Evolutionary conservation across 1,284 basidiomycete species (phyloP), one percentile per base, ranked within the genome.

Genomic region (Rhodotorula mucilaginosa): DNA sequence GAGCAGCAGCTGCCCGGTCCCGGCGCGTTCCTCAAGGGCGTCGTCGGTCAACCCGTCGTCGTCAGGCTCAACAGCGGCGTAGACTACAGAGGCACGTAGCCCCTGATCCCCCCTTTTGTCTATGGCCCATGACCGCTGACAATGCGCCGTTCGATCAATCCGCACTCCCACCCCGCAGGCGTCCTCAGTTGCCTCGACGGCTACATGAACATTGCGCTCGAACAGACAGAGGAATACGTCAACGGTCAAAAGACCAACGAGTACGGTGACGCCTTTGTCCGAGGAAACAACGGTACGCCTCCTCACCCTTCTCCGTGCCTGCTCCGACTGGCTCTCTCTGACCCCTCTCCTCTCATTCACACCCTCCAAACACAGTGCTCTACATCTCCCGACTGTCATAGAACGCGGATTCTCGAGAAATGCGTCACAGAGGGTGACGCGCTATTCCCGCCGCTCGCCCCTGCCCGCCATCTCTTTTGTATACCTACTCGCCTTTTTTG

Each of bases 131-230:
- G n/a, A 3, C n/a, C 23, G 15, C 5, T 1, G 4, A 7, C 2
- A 21, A 29, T n/a, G 3, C 26, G n/a, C n/a, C 34, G 34, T n/a
- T 34, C 34, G n/a, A 5, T 15, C 21, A 21, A 12, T 44, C 29
- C 51, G 49, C 46, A 44, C 34, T 29, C 10, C 18, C 12, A 2
- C 2, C 19, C 3, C 21, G 0, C 74, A 97, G 95, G 95, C 52
- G 86, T 94, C 2, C 84, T 99, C n/a, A 95, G 93, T 12, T 98
- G 97, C 81, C 86, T 99, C 31, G 97, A 99, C 81, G 97, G 95
- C 0, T 83, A 83, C 79, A 83, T 99, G 97, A 99, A 99, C 83
- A 97, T 99, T 68, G 96, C 94, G 6, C 84, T 99, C 60, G 96
- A 99, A 82, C 90, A 97, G 81, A 97, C 95, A 2, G 91, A 95